These are phyloP conservation scores for Oryza glaberrima DNA, from an alignment of 176 grass and related monocot species.

Conservation along the genomic window DNA sequence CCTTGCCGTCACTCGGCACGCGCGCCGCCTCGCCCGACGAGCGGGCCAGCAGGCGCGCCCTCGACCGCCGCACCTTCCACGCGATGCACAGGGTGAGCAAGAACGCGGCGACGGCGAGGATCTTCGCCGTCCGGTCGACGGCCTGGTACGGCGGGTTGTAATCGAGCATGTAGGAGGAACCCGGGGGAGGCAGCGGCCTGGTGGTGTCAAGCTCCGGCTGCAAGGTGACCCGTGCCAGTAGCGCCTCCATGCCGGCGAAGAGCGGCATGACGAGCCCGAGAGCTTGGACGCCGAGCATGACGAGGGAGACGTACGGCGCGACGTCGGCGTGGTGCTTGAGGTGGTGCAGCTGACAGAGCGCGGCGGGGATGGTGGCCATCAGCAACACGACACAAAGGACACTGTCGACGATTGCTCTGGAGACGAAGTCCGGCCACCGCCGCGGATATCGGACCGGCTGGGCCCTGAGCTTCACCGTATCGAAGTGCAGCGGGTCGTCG, in stretches of 20 bases:
- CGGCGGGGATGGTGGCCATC: constrained; percentile 52
- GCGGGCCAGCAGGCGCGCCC: constrained; percentile 37
- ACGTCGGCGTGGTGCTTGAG: constrained; percentile 35
- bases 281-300: constrained; percentile 58
- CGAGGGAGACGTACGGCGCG: constrained; percentile 51
- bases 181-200: too few relatives aligned
- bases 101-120: constrained; percentile 46
- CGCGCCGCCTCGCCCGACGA: constrained; percentile 45
- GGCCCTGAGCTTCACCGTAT: constrained; percentile 45
- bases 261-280: constrained; percentile 50
- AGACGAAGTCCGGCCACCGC: constrained; percentile 15
- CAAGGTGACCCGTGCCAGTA: constrained; percentile 43
- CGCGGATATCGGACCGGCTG: constrained; percentile 47
- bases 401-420: constrained; percentile 14
- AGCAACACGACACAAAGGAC: constrained; percentile 71
- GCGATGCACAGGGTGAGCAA: constrained; percentile 47
- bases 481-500: constrained; percentile 54
- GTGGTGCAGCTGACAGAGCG: constrained; percentile 57
- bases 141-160: constrained; percentile 31
- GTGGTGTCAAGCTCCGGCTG: too few relatives aligned
- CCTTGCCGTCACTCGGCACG: constrained; percentile 49
- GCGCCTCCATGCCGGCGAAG: constrained; percentile 43
- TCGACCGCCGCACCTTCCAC: constrained; percentile 57
- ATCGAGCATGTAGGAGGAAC: constrained; percentile 12
- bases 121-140: constrained; percentile 37